Evolutionary conservation across 2,329 filamentous ascomycete species (phyloP).

Genomic region (Akanthomyces dipterigenus): DNA sequence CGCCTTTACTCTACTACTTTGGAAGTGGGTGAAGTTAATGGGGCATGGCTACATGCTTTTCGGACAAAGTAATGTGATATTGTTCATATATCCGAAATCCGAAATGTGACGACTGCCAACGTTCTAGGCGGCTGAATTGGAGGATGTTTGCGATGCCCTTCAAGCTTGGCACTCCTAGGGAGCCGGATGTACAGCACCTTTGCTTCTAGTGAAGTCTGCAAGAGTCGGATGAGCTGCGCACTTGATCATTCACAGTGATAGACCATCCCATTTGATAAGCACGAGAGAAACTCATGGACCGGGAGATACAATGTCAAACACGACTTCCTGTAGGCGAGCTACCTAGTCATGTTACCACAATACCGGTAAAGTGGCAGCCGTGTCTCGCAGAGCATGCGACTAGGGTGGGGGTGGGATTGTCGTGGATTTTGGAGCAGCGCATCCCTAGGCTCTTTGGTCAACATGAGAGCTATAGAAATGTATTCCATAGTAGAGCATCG

Average conservation of each 20-base stretch:
- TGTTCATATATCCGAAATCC: background rate
- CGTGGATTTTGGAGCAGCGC: background rate
- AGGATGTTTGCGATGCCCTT: background rate
- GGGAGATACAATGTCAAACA: background rate
- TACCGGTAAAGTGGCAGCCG: background rate
- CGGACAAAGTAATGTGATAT: background rate
- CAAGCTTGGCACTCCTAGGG: too few relatives aligned
- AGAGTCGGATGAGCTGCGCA: background rate
- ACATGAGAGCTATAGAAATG: fast-evolving
- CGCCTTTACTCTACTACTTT: background rate
- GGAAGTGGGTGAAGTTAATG: background rate
- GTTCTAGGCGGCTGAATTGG: background rate
- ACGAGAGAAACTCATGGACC: background rate
- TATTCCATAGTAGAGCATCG: too few relatives aligned
- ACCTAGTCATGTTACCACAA: background rate
- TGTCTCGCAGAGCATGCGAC: background rate
- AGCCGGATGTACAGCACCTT: too few relatives aligned
- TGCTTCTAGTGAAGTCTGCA: too few relatives aligned
- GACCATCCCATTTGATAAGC: background rate
- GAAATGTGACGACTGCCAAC: background rate
- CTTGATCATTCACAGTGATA: background rate
- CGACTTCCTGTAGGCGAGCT: background rate
- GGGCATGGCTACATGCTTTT: too few relatives aligned
- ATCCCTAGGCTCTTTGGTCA: background rate
- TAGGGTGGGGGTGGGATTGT: background rate